A percentile compares a stretch with the other conserved stretches of the same genome.
Conservation (phyloP, 75 land plant genomes). For the Picea sitchensis region DNA sequence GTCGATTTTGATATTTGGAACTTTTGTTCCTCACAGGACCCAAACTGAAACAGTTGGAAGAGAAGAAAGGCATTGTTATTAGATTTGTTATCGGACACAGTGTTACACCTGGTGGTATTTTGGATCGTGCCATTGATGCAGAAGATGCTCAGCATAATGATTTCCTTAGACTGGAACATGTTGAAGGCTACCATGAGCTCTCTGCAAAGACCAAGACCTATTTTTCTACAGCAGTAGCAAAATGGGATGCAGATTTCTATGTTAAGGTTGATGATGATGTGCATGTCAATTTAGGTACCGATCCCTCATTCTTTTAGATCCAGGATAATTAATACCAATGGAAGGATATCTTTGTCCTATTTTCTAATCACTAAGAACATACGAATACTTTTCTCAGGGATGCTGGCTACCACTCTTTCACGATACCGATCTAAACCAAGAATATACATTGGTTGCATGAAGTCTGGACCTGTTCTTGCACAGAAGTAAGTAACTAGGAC, state of each 20-base stretch:
- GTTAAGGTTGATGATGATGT: slow-evolving; percentile 77
- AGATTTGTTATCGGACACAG: slow-evolving; percentile 82
- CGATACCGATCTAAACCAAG: slow-evolving; percentile 32
- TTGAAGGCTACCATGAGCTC: slow-evolving; percentile 83
- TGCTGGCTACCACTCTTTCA: slow-evolving; percentile 35
- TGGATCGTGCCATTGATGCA: slow-evolving; percentile 81
- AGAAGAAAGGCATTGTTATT: slow-evolving; percentile 65
- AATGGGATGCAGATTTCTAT: slow-evolving; percentile 91
- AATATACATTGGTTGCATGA: slow-evolving; percentile 46
- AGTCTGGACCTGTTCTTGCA: slow-evolving; percentile 46
- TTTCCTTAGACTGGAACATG: slow-evolving; percentile 77
- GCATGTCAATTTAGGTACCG: slow-evolving; percentile 61
- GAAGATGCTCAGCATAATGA: slow-evolving; percentile 76
- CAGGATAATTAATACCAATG: not conserved
- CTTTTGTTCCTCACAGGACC: slow-evolving; percentile 29
- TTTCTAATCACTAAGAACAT: not conserved
- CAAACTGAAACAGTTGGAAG: slow-evolving; percentile 45
- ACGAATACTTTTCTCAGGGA: slow-evolving; percentile 12
- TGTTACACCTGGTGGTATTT: slow-evolving; percentile 67
- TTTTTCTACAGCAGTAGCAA: slow-evolving; percentile 64
- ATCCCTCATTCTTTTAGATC: not conserved
- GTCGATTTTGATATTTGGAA: not conserved
- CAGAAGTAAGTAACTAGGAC: slow-evolving; percentile 19
- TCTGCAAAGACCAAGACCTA: slow-evolving; percentile 73
- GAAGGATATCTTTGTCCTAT: not conserved